Conservation (phyloP, 2,329 filamentous ascomycete species). For the Cladosporium sp. region DNA sequence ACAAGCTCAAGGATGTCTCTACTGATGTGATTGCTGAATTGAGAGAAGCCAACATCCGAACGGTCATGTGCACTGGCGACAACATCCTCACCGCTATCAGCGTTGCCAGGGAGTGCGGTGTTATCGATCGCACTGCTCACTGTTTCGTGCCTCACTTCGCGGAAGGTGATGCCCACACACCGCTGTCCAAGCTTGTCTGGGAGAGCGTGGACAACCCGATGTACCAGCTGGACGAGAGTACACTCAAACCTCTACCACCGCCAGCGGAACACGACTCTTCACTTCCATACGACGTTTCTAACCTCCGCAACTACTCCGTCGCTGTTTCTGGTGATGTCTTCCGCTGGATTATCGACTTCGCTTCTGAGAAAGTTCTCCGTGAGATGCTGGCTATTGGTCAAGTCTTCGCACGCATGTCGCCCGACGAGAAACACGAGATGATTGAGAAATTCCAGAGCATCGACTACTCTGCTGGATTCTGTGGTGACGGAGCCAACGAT, state of each 20-base stretch:
- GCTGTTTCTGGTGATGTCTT: constrained; percentile 93
- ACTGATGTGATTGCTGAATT: constrained; percentile 78
- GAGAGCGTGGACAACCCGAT: constrained; percentile 88
- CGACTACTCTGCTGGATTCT: constrained; percentile 93
- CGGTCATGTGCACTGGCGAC: constrained; percentile 96
- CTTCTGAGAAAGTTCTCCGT: constrained; percentile 71
- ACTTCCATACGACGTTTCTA: constrained; percentile 77
- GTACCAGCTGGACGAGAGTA: constrained; percentile 73
- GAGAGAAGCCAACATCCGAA: constrained; percentile 74
- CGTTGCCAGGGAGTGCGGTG: constrained; percentile 81
- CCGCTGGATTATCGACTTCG: constrained; percentile 92
- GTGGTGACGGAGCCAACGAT: constrained; percentile 95
- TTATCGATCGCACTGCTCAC: constrained; percentile 75
- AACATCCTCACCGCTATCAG: constrained; percentile 97
- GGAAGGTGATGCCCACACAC: constrained; percentile 70
- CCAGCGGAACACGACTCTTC: constrained; percentile 73
- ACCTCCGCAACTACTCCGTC: constrained; percentile 78
- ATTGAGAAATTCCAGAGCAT: constrained; percentile 96
- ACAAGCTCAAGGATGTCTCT: constrained; percentile 90
- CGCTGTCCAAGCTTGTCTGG: constrained; percentile 73
- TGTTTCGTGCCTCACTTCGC: constrained; percentile 91
- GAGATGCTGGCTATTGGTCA: constrained; percentile 87
- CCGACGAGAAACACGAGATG: constrained; percentile 95
- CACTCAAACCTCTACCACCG: constrained; percentile 70
- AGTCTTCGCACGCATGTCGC: constrained; percentile 97